A percentile compares a stretch with the other conserved stretches of the same genome.
Evolutionary conservation across 1,284 basidiomycete genomes (phyloP).

Genomic region (Cryptococcus hybrid): DNA sequence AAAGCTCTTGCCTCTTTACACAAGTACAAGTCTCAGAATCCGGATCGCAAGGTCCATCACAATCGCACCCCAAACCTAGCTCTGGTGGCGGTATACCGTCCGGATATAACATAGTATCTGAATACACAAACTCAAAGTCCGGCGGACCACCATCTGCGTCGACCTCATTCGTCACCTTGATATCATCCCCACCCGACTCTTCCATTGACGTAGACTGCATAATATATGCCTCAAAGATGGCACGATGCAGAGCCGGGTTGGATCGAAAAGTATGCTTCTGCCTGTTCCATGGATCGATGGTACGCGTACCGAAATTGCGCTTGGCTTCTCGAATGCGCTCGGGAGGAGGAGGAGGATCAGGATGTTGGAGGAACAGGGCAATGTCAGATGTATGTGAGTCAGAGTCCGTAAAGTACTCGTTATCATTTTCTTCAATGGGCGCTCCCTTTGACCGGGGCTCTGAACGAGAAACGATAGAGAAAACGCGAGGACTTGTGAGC

Average conservation of each 20-base stretch:
- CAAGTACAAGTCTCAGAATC: conserved; percentile 67
- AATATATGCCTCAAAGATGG: conserved; percentile 60
- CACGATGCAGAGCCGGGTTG: conserved; percentile 37
- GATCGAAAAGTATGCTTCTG: conserved; percentile 7
- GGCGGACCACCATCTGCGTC: conserved; percentile 62
- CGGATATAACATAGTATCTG: conserved; percentile 62
- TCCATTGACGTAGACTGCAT: conserved; percentile 58
- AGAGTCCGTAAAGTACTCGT: no score
- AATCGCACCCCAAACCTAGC: conserved; percentile 65
- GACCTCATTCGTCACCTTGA: conserved; percentile 63
- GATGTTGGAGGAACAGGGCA: not conserved
- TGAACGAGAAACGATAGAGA: no score
- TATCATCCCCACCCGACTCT: conserved; percentile 64
- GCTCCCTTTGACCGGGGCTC: no score
- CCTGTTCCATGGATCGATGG: conserved; percentile 26
- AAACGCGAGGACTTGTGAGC: no score
- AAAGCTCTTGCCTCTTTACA: conserved; percentile 58
- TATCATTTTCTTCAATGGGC: no score
- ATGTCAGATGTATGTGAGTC: not conserved
- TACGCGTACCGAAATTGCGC: conserved; percentile 15
- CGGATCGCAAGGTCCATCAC: conserved; percentile 69
- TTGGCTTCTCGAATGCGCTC: conserved; percentile 20
- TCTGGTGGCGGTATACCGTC: conserved; percentile 66
- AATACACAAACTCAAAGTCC: conserved; percentile 43
- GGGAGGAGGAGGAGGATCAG: conserved; percentile 19